phyloP scores from a whole-genome alignment of 305 asterid genomes.

The Fraxinus latifolia region DNA sequence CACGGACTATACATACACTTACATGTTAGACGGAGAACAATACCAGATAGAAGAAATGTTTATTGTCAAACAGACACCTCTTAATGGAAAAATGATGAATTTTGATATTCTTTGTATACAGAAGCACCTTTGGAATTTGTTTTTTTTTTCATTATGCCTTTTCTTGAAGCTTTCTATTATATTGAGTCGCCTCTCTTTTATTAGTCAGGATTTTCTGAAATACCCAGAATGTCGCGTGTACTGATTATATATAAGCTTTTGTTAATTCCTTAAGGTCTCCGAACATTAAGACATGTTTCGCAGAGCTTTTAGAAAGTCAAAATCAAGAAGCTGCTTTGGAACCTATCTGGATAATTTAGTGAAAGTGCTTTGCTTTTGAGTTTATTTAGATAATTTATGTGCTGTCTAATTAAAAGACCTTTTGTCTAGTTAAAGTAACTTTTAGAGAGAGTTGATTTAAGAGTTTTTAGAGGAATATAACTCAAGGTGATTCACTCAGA shows the following conservation, averaged over 20 bases:
- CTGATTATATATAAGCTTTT: background rate
- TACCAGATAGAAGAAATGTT: background rate
- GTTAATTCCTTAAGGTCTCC: background rate
- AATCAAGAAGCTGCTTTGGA: background rate
- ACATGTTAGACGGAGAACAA: background rate
- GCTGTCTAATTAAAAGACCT: background rate
- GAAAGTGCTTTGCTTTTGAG: background rate
- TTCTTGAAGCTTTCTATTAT: background rate
- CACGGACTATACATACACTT: background rate
- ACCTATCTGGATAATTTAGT: background rate
- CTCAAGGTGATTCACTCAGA: background rate
- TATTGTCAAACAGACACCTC: background rate
- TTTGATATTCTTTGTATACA: slow-evolving; percentile 5
- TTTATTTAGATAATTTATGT: background rate
- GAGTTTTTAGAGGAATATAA: background rate
- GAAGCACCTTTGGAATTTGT: background rate
- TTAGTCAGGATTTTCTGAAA: background rate
- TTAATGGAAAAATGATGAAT: background rate
- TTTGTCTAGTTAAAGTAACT: background rate
- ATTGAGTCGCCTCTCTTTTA: background rate
- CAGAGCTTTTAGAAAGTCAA: background rate
- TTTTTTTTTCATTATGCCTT: background rate
- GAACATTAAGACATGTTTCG: background rate
- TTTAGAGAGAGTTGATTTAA: background rate
- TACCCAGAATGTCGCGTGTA: background rate